Conservation (phyloP, 2,329 filamentous ascomycete species). For the Talaromyces verruculosus region DNA sequence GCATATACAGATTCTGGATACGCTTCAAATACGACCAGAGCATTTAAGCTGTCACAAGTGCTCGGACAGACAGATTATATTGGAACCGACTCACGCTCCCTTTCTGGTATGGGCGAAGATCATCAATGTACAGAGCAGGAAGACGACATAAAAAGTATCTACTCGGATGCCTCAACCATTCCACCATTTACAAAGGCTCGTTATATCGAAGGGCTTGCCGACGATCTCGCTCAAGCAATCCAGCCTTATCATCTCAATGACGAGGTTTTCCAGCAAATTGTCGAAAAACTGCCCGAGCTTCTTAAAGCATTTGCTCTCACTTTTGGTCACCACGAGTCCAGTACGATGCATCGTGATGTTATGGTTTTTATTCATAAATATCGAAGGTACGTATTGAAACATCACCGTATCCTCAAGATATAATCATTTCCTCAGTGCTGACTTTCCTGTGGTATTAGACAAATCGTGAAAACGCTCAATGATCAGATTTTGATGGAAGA, state of each 20-base stretch:
- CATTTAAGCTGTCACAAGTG: neutral
- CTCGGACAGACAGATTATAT: neutral
- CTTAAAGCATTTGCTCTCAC: conserved; percentile 18
- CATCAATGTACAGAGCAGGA: neutral
- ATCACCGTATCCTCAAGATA: too few relatives aligned
- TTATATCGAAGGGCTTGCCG: conserved; percentile 14
- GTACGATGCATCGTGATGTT: conserved; percentile 17
- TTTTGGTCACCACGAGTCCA: conserved; percentile 4
- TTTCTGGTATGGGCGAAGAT: too few relatives aligned
- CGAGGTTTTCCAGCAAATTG: neutral
- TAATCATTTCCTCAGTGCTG: too few relatives aligned
- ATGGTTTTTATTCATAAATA: conserved; percentile 21
- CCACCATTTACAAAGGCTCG: neutral
- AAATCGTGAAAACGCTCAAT: conserved; percentile 9
- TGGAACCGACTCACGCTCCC: neutral
- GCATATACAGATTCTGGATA: conserved; percentile 19
- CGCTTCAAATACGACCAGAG: conserved; percentile 7
- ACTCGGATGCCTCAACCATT: conserved; percentile 14
- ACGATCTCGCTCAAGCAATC: conserved; percentile 9
- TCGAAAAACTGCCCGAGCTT: conserved; percentile 11
- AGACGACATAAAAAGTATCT: conserved; percentile 4
- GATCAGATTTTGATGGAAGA: conserved; percentile 1
- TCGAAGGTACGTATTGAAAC: too few relatives aligned
- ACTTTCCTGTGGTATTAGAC: too few relatives aligned
- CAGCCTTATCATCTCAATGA: conserved; percentile 11